phyloP scores from a whole-genome alignment of 2,329 filamentous ascomycete species.

The Beauveria caledonica region DNA sequence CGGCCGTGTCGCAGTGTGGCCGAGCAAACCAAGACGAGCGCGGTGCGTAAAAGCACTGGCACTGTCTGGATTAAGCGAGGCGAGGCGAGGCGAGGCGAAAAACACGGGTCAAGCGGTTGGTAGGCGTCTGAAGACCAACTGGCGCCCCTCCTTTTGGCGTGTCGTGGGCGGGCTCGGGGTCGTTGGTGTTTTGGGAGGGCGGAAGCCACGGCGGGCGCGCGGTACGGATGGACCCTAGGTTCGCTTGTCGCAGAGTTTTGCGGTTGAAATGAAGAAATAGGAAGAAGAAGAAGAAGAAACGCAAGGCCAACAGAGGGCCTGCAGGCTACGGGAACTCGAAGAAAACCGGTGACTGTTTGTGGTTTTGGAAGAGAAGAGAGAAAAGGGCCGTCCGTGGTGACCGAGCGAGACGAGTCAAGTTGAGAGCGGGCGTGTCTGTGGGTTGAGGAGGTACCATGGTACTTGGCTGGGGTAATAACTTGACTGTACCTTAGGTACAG shows the following conservation, averaged over 20 bases:
- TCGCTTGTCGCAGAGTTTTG: not conserved
- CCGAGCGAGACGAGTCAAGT: slow-evolving; percentile 3
- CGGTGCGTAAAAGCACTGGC: not conserved
- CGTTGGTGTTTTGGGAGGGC: slow-evolving; percentile 5
- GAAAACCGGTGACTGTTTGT: slow-evolving; percentile 2
- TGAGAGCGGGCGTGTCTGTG: not conserved
- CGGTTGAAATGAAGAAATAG: not conserved
- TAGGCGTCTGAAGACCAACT: not conserved
- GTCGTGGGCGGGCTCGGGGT: not conserved
- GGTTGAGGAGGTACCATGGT: not conserved
- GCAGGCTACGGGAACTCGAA: not conserved
- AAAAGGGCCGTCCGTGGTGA: not conserved
- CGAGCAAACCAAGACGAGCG: not conserved
- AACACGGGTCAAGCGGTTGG: slow-evolving; percentile 4
- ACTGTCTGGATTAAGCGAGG: not conserved
- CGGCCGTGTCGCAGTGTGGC: not conserved
- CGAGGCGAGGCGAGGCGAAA: not conserved
- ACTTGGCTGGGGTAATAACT: too few species aligned
- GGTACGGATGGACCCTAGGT: not conserved
- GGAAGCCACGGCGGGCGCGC: not conserved
- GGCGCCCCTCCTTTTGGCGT: slow-evolving; percentile 3
- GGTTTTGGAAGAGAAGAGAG: not conserved
- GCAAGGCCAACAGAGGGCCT: slow-evolving; percentile 11
- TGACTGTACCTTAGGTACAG: not conserved
- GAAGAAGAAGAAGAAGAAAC: not conserved